phyloP scores from a whole-genome alignment of 305 asterid species.

The Fraxinus albicans region DNA sequence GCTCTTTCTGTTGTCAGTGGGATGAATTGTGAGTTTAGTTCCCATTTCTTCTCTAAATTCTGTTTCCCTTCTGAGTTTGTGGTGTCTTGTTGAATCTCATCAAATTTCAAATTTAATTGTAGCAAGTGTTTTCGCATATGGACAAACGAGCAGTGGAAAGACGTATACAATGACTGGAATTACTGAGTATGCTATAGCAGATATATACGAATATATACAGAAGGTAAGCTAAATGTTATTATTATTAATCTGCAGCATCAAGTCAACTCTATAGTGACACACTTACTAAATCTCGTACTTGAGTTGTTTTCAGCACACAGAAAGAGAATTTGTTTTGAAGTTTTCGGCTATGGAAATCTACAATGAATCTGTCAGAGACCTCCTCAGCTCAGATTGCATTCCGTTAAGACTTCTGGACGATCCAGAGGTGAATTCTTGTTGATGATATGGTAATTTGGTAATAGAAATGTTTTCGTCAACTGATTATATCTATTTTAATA shows the following conservation, averaged over 20 bases:
- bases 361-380: slow-evolving; percentile 93
- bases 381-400: slow-evolving; percentile 63
- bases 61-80: slow-evolving; percentile 2
- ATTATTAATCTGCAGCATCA: neutral
- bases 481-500: slow-evolving; percentile 24
- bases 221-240: slow-evolving; percentile 47
- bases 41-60: neutral
- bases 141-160: slow-evolving; percentile 98
- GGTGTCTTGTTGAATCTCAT: neutral
- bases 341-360: slow-evolving; percentile 96
- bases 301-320: slow-evolving; percentile 51
- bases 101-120: slow-evolving; percentile 8
- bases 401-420: slow-evolving; percentile 91
- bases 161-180: slow-evolving; percentile 91
- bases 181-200: slow-evolving; percentile 79
- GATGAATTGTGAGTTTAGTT: slow-evolving; percentile 63
- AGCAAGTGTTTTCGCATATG: slow-evolving; percentile 95
- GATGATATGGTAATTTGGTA: neutral
- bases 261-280: neutral
- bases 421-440: slow-evolving; percentile 63
- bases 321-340: slow-evolving; percentile 66
- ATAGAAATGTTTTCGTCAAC: neutral
- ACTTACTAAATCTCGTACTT: neutral
- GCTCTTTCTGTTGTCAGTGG: slow-evolving; percentile 83
- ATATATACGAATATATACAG: slow-evolving; percentile 68